Evolutionary conservation across 176 grass and related monocot genomes (phyloP).

Genomic region (Oropetium thomaeum): DNA sequence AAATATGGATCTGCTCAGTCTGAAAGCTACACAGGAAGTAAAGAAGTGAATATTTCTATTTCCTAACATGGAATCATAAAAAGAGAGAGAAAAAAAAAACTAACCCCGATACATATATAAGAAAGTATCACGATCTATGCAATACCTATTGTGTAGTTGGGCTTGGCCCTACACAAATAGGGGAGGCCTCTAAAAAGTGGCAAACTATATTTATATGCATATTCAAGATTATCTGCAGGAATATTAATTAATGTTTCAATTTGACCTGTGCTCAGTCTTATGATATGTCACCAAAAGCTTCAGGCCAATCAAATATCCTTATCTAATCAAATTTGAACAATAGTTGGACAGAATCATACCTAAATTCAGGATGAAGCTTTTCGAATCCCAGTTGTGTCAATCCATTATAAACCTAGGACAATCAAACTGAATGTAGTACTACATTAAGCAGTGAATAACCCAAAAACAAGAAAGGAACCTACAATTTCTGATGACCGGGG

Average conservation of each 20-base stretch:
- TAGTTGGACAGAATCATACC: slow-evolving; percentile 40
- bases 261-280: neutral
- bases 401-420: slow-evolving; percentile 75
- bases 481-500: slow-evolving; percentile 88
- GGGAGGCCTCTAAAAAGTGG: neutral
- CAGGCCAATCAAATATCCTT: neutral
- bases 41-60: neutral
- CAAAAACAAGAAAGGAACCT: slow-evolving; percentile 27
- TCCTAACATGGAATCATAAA: neutral
- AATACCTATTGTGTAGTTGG: neutral
- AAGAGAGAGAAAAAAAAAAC: too few relatives aligned
- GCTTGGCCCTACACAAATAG: neutral
- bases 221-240: slow-evolving; percentile 8
- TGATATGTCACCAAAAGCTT: slow-evolving; percentile 2
- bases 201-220: neutral
- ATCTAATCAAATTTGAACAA: slow-evolving; percentile 11
- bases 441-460: slow-evolving; percentile 4
- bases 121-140: neutral
- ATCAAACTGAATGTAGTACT: slow-evolving; percentile 23
- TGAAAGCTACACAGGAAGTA: slow-evolving; percentile 64
- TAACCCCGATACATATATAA: too few relatives aligned
- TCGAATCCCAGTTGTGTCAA: slow-evolving; percentile 89
- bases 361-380: slow-evolving; percentile 60
- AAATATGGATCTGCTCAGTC: slow-evolving; percentile 77
- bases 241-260: neutral